Evolutionary conservation across 1,284 basidiomycete species (phyloP), one percentile per base, ranked within the genome.

Genomic region (Puccinia horiana): DNA sequence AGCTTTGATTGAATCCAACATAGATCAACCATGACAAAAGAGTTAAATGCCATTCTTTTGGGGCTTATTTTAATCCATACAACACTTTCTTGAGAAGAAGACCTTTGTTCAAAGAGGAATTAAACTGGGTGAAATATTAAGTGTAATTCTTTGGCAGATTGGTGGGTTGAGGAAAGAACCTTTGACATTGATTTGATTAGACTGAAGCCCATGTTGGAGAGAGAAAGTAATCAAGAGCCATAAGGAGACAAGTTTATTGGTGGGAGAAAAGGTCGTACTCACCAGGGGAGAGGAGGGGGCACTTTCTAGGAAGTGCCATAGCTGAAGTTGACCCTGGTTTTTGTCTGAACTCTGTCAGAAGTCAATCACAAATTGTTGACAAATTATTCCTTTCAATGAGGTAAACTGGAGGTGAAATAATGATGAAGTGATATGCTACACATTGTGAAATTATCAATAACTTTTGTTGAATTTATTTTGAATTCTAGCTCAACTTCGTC

Each of bases 101-200:
- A 2, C 40, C 2, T 58, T 75, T 56, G 11, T 54, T 54, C 20
- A 1, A 11, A 26, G 49, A 32, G 26, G 49, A 11, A 44, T 72
- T 44, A 0, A 75, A 5, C 73, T 52, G n/a, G 26, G 73, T 4
- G 73, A 52, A 14, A 37, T 29, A 26, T 54, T 40, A 1, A 75
- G 32, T 0, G 20, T 37, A 37, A 75, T 75, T 20, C 49, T 26
- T 40, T 58, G 35, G 23, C n/a, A 6, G 9, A 56, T 58, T 2
- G 49, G 49, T n/a, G 52, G 42, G 23, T 77, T 77, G 1, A 77
- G 40, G 23, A 77, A 77, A 1, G 76, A 42, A n/a, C 58, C 26
- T 42, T 65, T 67, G 23, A 67, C 61, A 29, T 77, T 42, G 16
- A 77, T 65, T 65, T 77, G 76, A n/a, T n/a, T n/a, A n/a, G 67